Evolutionary conservation across 345 rosid genomes (phyloP).

Genomic region (Populus pruinosa): DNA sequence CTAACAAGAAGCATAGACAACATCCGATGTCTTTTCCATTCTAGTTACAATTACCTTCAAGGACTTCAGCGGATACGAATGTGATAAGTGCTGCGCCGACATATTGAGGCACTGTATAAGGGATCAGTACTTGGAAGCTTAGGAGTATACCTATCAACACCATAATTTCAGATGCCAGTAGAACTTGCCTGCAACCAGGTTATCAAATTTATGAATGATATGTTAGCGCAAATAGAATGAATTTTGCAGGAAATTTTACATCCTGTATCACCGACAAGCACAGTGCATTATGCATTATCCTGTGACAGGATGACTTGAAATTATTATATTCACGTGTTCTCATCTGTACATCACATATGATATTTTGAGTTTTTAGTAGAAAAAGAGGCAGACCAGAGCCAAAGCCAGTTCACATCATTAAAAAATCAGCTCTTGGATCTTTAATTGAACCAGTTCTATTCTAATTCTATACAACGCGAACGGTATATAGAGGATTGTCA

Average conservation of each 20-base stretch:
- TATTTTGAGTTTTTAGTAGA: too few species aligned
- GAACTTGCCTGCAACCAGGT: conserved; percentile 70
- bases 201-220: neutral
- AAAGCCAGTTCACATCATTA: too few species aligned
- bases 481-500: too few species aligned
- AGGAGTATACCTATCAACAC: conserved; percentile 48
- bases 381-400: too few species aligned
- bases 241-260: neutral
- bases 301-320: neutral
- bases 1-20: too few species aligned
- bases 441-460: too few species aligned
- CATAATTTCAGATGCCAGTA: conserved; percentile 73
- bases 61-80: conserved; percentile 57
- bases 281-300: neutral
- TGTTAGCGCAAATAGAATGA: neutral
- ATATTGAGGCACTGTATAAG: conserved; percentile 51
- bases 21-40: neutral
- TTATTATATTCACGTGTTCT: neutral
- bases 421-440: too few species aligned
- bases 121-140: conserved; percentile 44
- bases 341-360: too few species aligned
- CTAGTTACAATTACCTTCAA: conserved; percentile 39
- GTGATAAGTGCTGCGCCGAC: conserved; percentile 46
- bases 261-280: neutral
- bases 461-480: too few species aligned